Percentiles rank a stretch among this genome's conserved stretches.
phyloP scores from a whole-genome alignment of 1,284 basidiomycete genomes.

The Tausonia pullulans region DNA sequence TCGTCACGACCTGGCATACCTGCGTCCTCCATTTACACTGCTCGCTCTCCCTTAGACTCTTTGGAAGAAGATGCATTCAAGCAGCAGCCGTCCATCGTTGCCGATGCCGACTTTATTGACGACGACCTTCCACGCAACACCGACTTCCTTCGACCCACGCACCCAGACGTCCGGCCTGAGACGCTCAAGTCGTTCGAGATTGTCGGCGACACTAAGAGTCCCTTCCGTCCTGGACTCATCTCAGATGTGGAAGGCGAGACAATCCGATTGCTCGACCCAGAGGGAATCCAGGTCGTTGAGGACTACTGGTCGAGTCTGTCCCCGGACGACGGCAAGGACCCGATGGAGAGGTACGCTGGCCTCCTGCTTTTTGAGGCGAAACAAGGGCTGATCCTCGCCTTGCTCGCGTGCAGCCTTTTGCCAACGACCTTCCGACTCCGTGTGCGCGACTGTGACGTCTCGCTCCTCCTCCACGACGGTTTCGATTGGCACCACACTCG shows the following conservation, averaged over 20 bases:
- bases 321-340: constrained; percentile 37
- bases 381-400: constrained; percentile 14
- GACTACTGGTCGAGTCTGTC: constrained; percentile 60
- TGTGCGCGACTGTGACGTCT: constrained; percentile 50
- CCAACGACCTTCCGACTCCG: constrained; percentile 37
- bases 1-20: too few species aligned
- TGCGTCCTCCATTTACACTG: too few species aligned
- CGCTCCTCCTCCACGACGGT: constrained; percentile 70
- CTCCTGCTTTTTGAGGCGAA: not conserved
- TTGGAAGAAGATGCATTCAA: constrained; percentile 77
- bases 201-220: not conserved
- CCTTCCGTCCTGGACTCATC: constrained; percentile 38
- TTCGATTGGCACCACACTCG: constrained; percentile 88
- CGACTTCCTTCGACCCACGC: constrained; percentile 54
- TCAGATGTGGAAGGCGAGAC: constrained; percentile 71
- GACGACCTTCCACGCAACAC: constrained; percentile 84
- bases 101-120: constrained; percentile 72
- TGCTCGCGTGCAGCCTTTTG: too few species aligned
- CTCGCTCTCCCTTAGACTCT: too few species aligned
- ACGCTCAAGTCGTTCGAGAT: constrained; percentile 30
- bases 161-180: constrained; percentile 39
- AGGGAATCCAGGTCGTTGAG: constrained; percentile 49
- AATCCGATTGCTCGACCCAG: constrained; percentile 57
- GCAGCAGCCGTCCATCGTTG: constrained; percentile 47
- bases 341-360: not conserved